A percentile compares a stretch with the other conserved stretches of the same genome.
phyloP scores from a whole-genome alignment of 345 rosid species.

The Eutrema japonicum region DNA sequence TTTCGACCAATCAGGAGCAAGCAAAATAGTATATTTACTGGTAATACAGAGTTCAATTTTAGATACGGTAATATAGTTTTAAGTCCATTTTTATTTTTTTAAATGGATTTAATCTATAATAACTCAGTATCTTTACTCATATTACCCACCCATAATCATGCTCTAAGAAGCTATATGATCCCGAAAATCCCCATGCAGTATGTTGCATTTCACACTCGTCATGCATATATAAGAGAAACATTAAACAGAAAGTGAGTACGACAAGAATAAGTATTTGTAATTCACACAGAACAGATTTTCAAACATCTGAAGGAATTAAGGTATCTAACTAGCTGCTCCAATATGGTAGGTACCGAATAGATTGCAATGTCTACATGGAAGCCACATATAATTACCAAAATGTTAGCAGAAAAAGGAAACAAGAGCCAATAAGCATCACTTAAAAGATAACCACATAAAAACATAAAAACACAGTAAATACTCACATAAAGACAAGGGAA shows the following conservation, averaged over 20 bases:
- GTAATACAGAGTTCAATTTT: no score
- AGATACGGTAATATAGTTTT: no score
- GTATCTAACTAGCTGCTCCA: slow-evolving; percentile 12
- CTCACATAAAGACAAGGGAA: slow-evolving; percentile 15
- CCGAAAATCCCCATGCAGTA: background rate
- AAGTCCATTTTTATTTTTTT: no score
- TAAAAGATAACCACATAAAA: background rate
- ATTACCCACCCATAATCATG: no score
- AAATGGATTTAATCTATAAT: no score
- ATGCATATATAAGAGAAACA: background rate
- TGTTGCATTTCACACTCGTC: slow-evolving; percentile 3
- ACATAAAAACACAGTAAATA: background rate
- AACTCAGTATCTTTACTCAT: no score
- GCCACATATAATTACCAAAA: slow-evolving; percentile 11
- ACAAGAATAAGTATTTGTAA: background rate
- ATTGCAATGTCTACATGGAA: slow-evolving; percentile 1
- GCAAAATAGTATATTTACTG: no score
- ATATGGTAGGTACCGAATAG: slow-evolving; percentile 15
- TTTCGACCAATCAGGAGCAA: no score
- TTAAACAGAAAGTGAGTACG: slow-evolving; percentile 3
- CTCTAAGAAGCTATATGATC: background rate
- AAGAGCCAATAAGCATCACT: slow-evolving; percentile 9
- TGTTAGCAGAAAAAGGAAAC: background rate
- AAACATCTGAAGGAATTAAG: slow-evolving; percentile 14
- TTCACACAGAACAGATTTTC: slow-evolving; percentile 7